These are phyloP conservation scores for Ormosia semicastrata DNA, from an alignment of 306 rosid species.

Conservation along the genomic window DNA sequence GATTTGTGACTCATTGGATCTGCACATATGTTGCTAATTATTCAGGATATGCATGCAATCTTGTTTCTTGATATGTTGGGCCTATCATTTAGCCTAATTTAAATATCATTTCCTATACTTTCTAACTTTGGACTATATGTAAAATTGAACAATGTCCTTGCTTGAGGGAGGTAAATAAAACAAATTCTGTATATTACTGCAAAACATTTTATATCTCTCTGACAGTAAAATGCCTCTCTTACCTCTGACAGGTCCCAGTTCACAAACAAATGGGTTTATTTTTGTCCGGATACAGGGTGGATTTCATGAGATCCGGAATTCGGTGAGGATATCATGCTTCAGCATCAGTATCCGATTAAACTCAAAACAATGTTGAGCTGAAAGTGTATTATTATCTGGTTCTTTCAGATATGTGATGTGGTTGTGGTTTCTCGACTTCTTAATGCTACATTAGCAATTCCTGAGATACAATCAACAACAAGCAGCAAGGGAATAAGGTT, in stretches of 20 bases:
- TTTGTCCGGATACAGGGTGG: conserved; percentile 99
- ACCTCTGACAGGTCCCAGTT: conserved; percentile 58
- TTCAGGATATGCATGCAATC: conserved; percentile 6
- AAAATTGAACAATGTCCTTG: neutral
- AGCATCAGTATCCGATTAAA: neutral
- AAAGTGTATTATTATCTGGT: conserved; percentile 20
- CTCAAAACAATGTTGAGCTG: conserved; percentile 27
- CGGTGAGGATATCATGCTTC: conserved; percentile 59
- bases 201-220: neutral
- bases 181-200: neutral
- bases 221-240: neutral
- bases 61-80: neutral
- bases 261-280: conserved; percentile 82
- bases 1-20: neutral
- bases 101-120: neutral
- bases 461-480: conserved; percentile 93
- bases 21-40: neutral
- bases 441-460: conserved; percentile 88
- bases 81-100: conserved; percentile 7
- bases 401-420: conserved; percentile 82
- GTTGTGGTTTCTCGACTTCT: conserved; percentile 84
- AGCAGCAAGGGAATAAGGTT: conserved; percentile 99
- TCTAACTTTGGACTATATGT: neutral
- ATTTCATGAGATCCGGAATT: conserved; percentile 88
- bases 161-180: neutral